Evolutionary conservation across 768 basidiomycete genomes (phyloP), one percentile per base, ranked within the genome.

Genomic region (Cubamyces lactineus): DNA sequence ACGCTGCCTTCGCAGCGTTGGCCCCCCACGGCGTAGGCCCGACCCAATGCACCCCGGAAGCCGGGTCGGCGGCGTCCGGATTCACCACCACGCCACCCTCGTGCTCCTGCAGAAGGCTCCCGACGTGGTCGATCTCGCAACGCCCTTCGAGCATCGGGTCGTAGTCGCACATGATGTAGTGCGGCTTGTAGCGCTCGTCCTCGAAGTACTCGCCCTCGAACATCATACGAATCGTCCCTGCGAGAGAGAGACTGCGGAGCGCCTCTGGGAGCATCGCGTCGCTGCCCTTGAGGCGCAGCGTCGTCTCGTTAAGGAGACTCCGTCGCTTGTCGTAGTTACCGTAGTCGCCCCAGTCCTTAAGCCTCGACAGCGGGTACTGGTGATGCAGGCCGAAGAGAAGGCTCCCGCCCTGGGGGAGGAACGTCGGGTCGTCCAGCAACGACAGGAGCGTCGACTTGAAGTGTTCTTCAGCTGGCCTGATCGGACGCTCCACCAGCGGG

Each of bases 301-400:
- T 7, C 4, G 28, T 28, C 28, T 3, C 28, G 28, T 28, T 28
- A 28, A 28, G 28, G 28, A 28, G 28, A 3, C 28, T 3, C 7
- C 28, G 28, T 7, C 28, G 28, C 28, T 28, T 28, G 28, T 28
- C 7, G 4, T 28, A 3, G 28, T 28, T 28, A 7, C 7, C 7
- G 4, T 28, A 3, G 28, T 28, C 28, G 3, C 4, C 13, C 16
- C 5, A 8, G 11, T 38, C 34, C 11, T 7, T 5, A 38, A n/a
- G 13, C 2, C 12, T 49, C 38, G 62, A 28, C 5, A 63, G 8
- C 5, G 77, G 75, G 59, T 81, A 82, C 53, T 67, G 66, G 66
- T 78, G 74, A 1, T 65, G 66, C 9, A 82, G 67, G 7, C 76
- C 74, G 51, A 81, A 83, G 2, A 74, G 77, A 13, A 83, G 69